A percentile compares a stretch with the other conserved stretches of the same genome.
Conservation (phyloP, 805 yeast species). For the Kodamaea kaohsiungensis region DNA sequence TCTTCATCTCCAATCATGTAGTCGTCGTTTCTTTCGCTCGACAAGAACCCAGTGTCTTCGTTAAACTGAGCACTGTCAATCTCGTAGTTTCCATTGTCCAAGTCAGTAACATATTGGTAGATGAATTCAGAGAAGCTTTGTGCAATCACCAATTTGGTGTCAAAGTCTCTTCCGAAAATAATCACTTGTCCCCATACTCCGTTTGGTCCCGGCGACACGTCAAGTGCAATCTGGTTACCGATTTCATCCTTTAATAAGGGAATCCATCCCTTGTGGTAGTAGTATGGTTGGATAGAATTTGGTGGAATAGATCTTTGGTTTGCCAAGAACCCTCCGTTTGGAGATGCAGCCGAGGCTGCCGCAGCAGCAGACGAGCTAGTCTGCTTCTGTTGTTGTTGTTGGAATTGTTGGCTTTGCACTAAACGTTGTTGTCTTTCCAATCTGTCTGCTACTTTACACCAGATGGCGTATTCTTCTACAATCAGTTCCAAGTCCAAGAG, state of each 20-base stretch:
- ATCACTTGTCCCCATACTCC: constrained; percentile 92
- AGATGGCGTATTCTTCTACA: constrained; percentile 41
- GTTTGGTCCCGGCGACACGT: constrained; percentile 62
- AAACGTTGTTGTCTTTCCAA: constrained; percentile 39
- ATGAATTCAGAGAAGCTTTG: constrained; percentile 38
- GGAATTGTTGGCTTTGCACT: constrained; percentile 27
- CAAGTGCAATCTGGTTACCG: constrained; percentile 92
- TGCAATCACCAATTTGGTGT: constrained; percentile 83
- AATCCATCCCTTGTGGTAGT: constrained; percentile 62
- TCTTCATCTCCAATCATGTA: constrained; percentile 47
- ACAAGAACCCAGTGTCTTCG: constrained; percentile 39
- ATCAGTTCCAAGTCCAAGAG: constrained; percentile 45
- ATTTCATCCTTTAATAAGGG: constrained; percentile 85
- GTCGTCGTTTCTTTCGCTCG: constrained; percentile 39
- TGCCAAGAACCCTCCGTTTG: constrained; percentile 27
- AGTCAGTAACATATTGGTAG: constrained; percentile 38
- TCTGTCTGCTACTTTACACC: constrained; percentile 43
- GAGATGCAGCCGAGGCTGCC: constrained; percentile 16
- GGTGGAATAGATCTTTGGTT: constrained; percentile 41
- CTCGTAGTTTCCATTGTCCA: constrained; percentile 42
- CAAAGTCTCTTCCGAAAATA: constrained; percentile 91
- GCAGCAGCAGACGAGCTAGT: constrained; percentile 10
- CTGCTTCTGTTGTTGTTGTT: constrained; percentile 10
- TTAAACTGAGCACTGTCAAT: constrained; percentile 35
- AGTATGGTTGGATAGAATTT: constrained; percentile 36